Base-by-base conservation (phyloP, 495 filamentous ascomycete species). In the Cercophora scortea region DNA sequence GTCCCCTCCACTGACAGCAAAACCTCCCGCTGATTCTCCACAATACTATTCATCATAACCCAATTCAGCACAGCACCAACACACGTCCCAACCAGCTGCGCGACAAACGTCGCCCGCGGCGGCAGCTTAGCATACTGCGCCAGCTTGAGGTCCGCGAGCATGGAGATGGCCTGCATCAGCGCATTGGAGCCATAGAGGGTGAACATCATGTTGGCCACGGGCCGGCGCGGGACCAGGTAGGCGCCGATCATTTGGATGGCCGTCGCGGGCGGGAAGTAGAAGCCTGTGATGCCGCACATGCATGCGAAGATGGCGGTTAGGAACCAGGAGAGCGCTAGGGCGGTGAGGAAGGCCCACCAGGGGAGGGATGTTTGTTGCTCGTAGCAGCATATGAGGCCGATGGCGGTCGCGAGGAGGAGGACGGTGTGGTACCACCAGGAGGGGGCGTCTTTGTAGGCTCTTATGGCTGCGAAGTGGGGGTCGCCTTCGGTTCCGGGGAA, bases 341-440 rank as follows among this genome's bases (percentile, higher is more conserved):
- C 58, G 10, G 82, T 56, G 32, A 83, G 55, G 48, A 76, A 80
- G 4, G 69, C 79, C 79, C 78, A 82, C 49, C 65, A 76, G 3
- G 79, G 76, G 3, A 82, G 69, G 1, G 74, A 74, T 12, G 73
- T 73, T 6, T 78, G 56, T 47, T 71, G 69, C 51, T 67, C 67
- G 49, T 75, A 69, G 18, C 71, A 67, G 15, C 72, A 71, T 16
- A 68, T 64, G 5, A 83, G 59, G 1, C 74, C 79, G 4, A 75
- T 62, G 38, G 78, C 42, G 44, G 77, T 73, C 17, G 71, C 72
- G 16, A 69, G 43, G 18, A 75, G 47, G 12, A 82, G 61, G 8
- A 78, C 61, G 0, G 50, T 49, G 0, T 55, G 51, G 45, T 78
- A 83, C 79, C 79, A 83, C 72, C 72, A 78, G 50, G 67, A 64